phyloP scores from a whole-genome alignment of 805 yeast species.

The Candida argentea region DNA sequence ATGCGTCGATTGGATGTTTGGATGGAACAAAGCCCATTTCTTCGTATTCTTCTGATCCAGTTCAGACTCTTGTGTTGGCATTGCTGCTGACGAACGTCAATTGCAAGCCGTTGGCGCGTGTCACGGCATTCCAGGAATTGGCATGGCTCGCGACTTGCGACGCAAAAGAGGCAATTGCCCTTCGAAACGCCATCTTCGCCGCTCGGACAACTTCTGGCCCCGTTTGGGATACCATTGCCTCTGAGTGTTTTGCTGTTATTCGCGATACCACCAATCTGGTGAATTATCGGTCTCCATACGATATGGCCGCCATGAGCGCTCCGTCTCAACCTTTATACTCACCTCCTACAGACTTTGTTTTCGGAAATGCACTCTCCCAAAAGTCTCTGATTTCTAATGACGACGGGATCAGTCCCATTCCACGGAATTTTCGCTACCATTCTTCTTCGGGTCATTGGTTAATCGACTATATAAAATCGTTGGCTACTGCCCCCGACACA shows the following conservation, averaged over 20 bases:
- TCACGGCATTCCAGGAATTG: slow-evolving; percentile 70
- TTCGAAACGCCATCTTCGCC: slow-evolving; percentile 45
- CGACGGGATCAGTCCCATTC: neutral
- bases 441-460: too few species aligned
- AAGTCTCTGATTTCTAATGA: slow-evolving; percentile 1
- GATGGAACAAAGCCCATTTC: slow-evolving; percentile 57
- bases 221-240: slow-evolving; percentile 50
- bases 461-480: too few species aligned
- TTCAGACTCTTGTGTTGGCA: slow-evolving; percentile 55
- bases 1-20: slow-evolving; percentile 62
- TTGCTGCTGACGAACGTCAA: too few species aligned
- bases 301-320: slow-evolving; percentile 8
- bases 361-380: slow-evolving; percentile 24
- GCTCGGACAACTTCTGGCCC: slow-evolving; percentile 34
- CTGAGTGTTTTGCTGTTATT: slow-evolving; percentile 49
- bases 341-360: slow-evolving; percentile 6
- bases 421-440: slow-evolving; percentile 1
- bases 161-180: slow-evolving; percentile 24
- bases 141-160: slow-evolving; percentile 46
- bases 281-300: slow-evolving; percentile 21
- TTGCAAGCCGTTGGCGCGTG: slow-evolving; percentile 30
- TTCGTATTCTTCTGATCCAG: slow-evolving; percentile 48
- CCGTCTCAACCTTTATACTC: too few species aligned
- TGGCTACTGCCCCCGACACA: neutral
- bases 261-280: slow-evolving; percentile 37